These are phyloP conservation scores for Gillenia trifoliata DNA, from an alignment of 306 rosid species.

Conservation along the genomic window DNA sequence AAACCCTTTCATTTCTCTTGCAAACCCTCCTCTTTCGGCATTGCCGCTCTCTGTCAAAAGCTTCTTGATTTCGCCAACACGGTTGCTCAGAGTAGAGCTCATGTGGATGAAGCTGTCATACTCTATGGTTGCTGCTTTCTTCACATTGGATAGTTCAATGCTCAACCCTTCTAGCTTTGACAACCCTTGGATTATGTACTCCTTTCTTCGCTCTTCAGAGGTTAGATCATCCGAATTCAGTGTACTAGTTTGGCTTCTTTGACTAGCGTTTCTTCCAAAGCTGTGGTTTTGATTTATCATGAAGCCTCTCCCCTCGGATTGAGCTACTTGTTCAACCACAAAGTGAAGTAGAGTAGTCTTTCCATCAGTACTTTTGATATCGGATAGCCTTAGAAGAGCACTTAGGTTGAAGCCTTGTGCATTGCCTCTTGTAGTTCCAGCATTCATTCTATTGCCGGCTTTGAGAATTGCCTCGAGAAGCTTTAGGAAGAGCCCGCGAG, in stretches of 20 bases:
- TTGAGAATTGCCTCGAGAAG: slow-evolving; percentile 88
- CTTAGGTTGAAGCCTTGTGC: slow-evolving; percentile 76
- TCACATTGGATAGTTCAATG: slow-evolving; percentile 52
- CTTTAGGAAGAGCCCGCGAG: slow-evolving; percentile 53
- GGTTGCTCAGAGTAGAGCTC: slow-evolving; percentile 35
- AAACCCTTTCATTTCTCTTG: slow-evolving; percentile 56
- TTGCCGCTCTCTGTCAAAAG: slow-evolving; percentile 33
- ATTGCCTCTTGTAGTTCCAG: slow-evolving; percentile 81
- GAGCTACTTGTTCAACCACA: slow-evolving; percentile 73
- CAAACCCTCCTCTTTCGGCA: slow-evolving; percentile 42
- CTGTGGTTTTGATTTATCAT: slow-evolving; percentile 25
- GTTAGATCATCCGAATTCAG: background rate
- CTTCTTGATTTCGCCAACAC: slow-evolving; percentile 38
- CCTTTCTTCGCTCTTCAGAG: slow-evolving; percentile 39
- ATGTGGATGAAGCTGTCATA: slow-evolving; percentile 37
- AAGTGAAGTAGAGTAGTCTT: slow-evolving; percentile 72
- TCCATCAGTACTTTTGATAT: slow-evolving; percentile 71
- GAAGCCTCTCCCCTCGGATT: slow-evolving; percentile 56
- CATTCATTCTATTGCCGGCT: slow-evolving; percentile 83
- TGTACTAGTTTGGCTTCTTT: slow-evolving; percentile 6
- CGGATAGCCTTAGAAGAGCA: slow-evolving; percentile 66
- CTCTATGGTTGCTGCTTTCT: slow-evolving; percentile 63
- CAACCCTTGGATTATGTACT: slow-evolving; percentile 40
- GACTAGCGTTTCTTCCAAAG: slow-evolving; percentile 4
- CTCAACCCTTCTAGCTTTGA: slow-evolving; percentile 40